Evolutionary conservation across 768 basidiomycete species (phyloP), one percentile per base, ranked within the genome.

Genomic region (Pisolithus orientalis): DNA sequence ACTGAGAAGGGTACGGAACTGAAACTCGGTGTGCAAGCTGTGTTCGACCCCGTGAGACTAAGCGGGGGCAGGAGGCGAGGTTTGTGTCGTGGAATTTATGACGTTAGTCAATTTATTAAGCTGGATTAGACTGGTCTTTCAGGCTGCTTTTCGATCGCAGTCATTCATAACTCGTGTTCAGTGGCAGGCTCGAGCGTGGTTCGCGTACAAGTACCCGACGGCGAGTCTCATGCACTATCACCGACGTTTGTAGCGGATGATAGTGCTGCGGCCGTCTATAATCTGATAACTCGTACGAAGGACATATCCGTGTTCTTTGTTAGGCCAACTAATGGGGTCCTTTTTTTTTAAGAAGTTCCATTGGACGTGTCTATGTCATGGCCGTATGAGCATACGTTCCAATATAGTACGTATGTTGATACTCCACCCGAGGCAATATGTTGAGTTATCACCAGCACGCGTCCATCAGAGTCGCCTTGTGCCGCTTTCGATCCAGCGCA

Each of bases 31-130:
- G 82, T 86, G 53, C 91, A 93, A 62, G 79, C 83, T 14, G 85
- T 97, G 5, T 77, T 83, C 13, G 85, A 97, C 65, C 86, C 94
- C 14, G 72, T 94, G 27, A 78, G 89, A 34, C 62, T 62, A 24
- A 74, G 77, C 27, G 59, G 59, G n/a, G 72, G 70, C 17, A 73
- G 66, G 53, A 79, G 75, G 56, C 79, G 80, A 77, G 83, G 87
- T 85, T 49, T 45, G 65, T 53, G 4, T 28, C 14, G 6, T 14
- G 44, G 6, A 28, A 14, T n/a, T 52, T 31, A 6, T 37, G 13
- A 44, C 16, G 38, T 28, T 5, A 24, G 53, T 51, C 21, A 42
- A 25, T 45, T 6, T 45, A 55, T 56, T 48, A 32, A 32, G 54
- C 7, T 28, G 25, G 40, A 17, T 14, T 43, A 90, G 89, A 91